phyloP scores from a whole-genome alignment of 768 basidiomycete species.

The Leccinum arenicola region DNA sequence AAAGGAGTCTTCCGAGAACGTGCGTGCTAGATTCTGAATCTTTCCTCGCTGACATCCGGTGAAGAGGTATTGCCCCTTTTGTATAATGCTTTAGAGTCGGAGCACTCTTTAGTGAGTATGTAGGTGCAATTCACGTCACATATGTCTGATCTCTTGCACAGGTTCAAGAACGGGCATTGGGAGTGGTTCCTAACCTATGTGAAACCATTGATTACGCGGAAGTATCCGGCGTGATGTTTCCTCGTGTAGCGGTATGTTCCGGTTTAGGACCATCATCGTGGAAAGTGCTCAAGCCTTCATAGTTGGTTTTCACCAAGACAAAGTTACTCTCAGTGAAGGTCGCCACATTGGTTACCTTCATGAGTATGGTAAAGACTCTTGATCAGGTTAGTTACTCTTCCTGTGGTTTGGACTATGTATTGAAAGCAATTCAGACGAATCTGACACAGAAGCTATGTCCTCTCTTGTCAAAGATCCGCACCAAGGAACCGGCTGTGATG shows the following conservation, averaged over 20 bases:
- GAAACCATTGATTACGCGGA: conserved; percentile 95
- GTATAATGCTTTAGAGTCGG: conserved; percentile 95
- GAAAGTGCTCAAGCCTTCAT: conserved; percentile 14
- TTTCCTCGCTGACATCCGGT: conserved; percentile 4
- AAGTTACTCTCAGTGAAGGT: conserved; percentile 90
- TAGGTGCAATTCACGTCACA: background rate
- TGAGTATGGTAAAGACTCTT: conserved; percentile 84
- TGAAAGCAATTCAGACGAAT: conserved; percentile 51
- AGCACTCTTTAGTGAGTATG: conserved; percentile 69
- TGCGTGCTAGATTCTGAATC: conserved; percentile 37
- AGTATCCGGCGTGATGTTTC: conserved; percentile 86
- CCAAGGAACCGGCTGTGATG: conserved; percentile 95
- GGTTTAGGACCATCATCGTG: conserved; percentile 7
- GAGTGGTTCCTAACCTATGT: conserved; percentile 80
- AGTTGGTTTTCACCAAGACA: conserved; percentile 94
- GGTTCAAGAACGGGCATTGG: conserved; percentile 92
- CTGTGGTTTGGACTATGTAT: background rate
- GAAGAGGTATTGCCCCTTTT: conserved; percentile 94
- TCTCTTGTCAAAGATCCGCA: conserved; percentile 89
- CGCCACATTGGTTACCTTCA: conserved; percentile 77
- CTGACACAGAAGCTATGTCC: conserved; percentile 96
- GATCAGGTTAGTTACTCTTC: conserved; percentile 59
- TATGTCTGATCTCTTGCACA: conserved; percentile 27
- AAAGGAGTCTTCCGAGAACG: conserved; percentile 86
- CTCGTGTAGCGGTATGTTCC: conserved; percentile 80